Conservation (phyloP, 106 monocot species). For the Acanthochlamys bracteata region DNA sequence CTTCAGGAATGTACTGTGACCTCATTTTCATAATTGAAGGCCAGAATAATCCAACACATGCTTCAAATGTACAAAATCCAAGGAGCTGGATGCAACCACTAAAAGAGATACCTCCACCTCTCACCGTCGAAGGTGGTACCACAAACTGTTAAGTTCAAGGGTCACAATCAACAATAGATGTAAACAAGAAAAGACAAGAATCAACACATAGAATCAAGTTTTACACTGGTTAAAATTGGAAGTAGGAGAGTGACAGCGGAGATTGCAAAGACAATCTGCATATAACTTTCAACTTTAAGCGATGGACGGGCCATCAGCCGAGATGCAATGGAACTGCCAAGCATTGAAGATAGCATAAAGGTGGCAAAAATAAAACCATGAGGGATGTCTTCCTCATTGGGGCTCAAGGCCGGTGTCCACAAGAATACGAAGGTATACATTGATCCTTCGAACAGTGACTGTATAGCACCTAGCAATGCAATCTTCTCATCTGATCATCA, state of each 20-base stretch:
- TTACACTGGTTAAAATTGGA: slow-evolving; percentile 72
- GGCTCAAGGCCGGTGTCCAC: slow-evolving; percentile 96
- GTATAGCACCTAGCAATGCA: slow-evolving; percentile 95
- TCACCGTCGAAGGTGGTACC: slow-evolving; percentile 32
- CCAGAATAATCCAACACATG: slow-evolving; percentile 95
- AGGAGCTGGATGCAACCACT: slow-evolving; percentile 69
- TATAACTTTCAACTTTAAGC: slow-evolving; percentile 89
- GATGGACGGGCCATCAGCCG: slow-evolving; percentile 56
- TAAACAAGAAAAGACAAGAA: neutral
- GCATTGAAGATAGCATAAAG: slow-evolving; percentile 97
- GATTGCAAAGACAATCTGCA: slow-evolving; percentile 82
- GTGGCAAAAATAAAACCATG: slow-evolving; percentile 98
- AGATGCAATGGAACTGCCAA: slow-evolving; percentile 94
- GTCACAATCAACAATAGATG: neutral
- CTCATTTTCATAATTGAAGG: slow-evolving; percentile 99
- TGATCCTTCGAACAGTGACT: slow-evolving; percentile 93
- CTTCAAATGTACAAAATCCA: slow-evolving; percentile 91
- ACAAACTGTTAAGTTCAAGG: slow-evolving; percentile 43
- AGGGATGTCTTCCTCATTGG: slow-evolving; percentile 93
- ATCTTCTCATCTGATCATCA: slow-evolving; percentile 85
- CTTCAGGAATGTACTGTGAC: slow-evolving; percentile 97
- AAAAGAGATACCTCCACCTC: slow-evolving; percentile 62
- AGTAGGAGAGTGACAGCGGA: slow-evolving; percentile 76
- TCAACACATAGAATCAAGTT: neutral
- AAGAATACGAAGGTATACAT: slow-evolving; percentile 98